Percentiles rank a stretch among this genome's conserved stretches.
Evolutionary conservation across 1,139 yeast genomes (phyloP).

Genomic region (Scheffersomyces parashehatae): DNA sequence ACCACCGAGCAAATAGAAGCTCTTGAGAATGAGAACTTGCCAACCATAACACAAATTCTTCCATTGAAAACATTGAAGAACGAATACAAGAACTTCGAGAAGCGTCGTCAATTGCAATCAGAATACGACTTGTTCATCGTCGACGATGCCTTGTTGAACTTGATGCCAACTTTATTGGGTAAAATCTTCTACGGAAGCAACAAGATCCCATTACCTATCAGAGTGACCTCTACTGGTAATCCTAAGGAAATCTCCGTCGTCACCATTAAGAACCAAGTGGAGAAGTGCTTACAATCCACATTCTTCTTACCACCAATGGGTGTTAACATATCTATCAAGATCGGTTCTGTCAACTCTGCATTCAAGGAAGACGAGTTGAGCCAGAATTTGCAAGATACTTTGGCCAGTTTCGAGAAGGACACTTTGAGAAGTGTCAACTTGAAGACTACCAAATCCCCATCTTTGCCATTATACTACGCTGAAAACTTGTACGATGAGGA

Average conservation of each 20-base stretch:
- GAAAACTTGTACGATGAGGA: constrained; percentile 53
- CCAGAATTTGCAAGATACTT: constrained; percentile 59
- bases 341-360: constrained; percentile 57
- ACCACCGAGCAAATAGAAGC: constrained; percentile 58
- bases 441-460: constrained; percentile 73
- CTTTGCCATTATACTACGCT: constrained; percentile 77
- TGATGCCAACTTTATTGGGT: constrained; percentile 82
- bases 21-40: constrained; percentile 56
- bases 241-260: constrained; percentile 51
- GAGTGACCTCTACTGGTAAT: constrained; percentile 39
- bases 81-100: constrained; percentile 67
- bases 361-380: constrained; percentile 32
- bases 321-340: constrained; percentile 60
- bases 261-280: constrained; percentile 60
- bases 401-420: constrained; percentile 46
- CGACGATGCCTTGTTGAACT: constrained; percentile 78
- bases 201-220: constrained; percentile 75
- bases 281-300: constrained; percentile 59
- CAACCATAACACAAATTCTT: constrained; percentile 49
- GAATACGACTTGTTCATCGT: constrained; percentile 75
- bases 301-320: constrained; percentile 75
- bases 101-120: constrained; percentile 61
- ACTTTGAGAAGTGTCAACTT: constrained; percentile 61
- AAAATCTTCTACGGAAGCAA: constrained; percentile 64
- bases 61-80: constrained; percentile 62